These are phyloP conservation scores for Crataegus laevigata DNA, from an alignment of 306 rosid genomes.

Conservation along the genomic window DNA sequence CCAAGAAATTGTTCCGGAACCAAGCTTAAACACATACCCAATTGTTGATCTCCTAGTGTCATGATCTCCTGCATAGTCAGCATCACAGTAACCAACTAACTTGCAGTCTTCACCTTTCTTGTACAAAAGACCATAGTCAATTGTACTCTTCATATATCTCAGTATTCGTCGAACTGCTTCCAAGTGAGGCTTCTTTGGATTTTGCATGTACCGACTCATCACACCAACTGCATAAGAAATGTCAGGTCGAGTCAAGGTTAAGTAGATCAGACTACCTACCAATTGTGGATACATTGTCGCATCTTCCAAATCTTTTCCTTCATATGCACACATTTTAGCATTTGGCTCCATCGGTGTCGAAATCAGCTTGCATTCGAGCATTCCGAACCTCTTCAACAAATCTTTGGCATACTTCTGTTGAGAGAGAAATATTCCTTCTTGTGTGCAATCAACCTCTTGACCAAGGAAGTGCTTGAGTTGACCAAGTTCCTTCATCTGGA, in stretches of 20 bases:
- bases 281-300: too few relatives aligned
- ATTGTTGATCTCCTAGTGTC: neutral
- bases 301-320: neutral
- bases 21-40: neutral
- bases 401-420: constrained; percentile 2
- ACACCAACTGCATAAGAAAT: neutral
- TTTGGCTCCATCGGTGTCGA: neutral
- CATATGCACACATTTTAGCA: neutral
- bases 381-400: neutral
- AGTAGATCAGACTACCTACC: too few relatives aligned
- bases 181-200: neutral
- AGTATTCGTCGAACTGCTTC: neutral
- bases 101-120: too few relatives aligned
- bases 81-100: too few relatives aligned
- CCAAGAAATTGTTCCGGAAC: neutral
- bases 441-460: neutral
- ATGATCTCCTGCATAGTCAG: too few relatives aligned
- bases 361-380: neutral
- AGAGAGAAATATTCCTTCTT: neutral
- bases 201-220: neutral
- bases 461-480: neutral
- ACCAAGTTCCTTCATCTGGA: neutral
- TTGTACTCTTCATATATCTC: too few relatives aligned
- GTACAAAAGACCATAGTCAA: too few relatives aligned
- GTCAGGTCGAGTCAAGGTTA: too few relatives aligned